phyloP scores from a whole-genome alignment of 2,329 filamentous ascomycete genomes.

The Microdochium trichocladiopsis region DNA sequence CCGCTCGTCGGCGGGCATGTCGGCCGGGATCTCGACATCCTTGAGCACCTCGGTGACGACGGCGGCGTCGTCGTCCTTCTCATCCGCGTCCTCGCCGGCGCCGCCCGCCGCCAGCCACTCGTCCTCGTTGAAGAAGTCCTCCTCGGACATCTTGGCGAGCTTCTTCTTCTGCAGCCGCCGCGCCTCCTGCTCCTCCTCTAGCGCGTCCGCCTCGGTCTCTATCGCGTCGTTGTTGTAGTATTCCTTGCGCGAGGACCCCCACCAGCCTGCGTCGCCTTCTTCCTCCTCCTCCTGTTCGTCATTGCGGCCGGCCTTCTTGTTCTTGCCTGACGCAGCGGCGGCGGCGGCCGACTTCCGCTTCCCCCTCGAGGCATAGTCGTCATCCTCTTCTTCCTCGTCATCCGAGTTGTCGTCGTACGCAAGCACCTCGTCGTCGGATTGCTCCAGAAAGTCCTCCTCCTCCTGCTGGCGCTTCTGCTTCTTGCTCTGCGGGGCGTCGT shows the following conservation, averaged over 20 bases:
- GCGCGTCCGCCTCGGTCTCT: slow-evolving; percentile 46
- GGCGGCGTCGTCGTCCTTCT: slow-evolving; percentile 34
- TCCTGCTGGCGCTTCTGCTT: slow-evolving; percentile 64
- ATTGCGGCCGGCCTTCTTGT: slow-evolving; percentile 9
- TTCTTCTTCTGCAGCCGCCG: slow-evolving; percentile 86
- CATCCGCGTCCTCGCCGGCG: slow-evolving; percentile 34
- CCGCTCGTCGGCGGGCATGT: slow-evolving; percentile 70
- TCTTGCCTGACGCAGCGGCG: slow-evolving; percentile 11
- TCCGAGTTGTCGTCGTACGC: slow-evolving; percentile 36
- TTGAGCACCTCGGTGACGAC: slow-evolving; percentile 83
- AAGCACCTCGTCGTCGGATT: slow-evolving; percentile 57
- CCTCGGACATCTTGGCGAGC: slow-evolving; percentile 78
- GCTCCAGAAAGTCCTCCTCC: slow-evolving; percentile 52
- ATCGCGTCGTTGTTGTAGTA: slow-evolving; percentile 82
- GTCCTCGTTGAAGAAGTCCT: slow-evolving; percentile 88
- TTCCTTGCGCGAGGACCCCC: slow-evolving; percentile 82
- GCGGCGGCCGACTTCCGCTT: slow-evolving; percentile 21
- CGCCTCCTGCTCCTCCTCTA: slow-evolving; percentile 90
- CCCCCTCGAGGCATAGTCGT: slow-evolving; percentile 35
- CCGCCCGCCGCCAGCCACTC: slow-evolving; percentile 70
- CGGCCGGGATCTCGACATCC: slow-evolving; percentile 71
- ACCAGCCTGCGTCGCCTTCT: slow-evolving; percentile 60
- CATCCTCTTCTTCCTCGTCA: slow-evolving; percentile 24
- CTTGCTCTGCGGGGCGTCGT: slow-evolving; percentile 75
- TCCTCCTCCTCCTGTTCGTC: slow-evolving; percentile 40